Evolutionary conservation across 768 basidiomycete species (phyloP), one percentile per base, ranked within the genome.

Genomic region (Rhizopogon vinicolor): DNA sequence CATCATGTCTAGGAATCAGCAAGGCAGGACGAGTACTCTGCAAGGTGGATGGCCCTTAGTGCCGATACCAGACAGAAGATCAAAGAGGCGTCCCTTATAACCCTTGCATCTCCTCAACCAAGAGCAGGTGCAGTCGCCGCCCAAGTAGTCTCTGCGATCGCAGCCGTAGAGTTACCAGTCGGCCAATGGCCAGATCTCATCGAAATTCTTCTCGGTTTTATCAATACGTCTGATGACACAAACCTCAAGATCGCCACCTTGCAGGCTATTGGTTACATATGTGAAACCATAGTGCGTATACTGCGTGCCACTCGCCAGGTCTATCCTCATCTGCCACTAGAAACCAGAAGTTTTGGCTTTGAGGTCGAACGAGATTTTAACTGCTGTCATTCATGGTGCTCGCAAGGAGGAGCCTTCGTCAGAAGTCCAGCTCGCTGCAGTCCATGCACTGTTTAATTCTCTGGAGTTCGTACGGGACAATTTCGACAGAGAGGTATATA

Each of bases 381-480:
- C 97, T 13, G 95, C 95, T 8, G 97, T 99, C 55, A 96, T 99
- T 49, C 96, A 98, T 68, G 97, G 97, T 7, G 96, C 95, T 25
- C 83, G 96, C 50, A 96, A 95, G 72, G 97, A 98, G 60, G 97
- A 99, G 65, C 81, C 91, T 0, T 93, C 92, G 2, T 54, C 79
- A 13, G 93, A 98, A 0, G 97, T 99, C 13, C 97, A 98, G 63
- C 75, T 89, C 14, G 91, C 96, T 37, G 97, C 97, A 5, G 87
- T 98, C 66, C 86, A 88, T 67, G 93, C 97, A 0, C 75, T 99
- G 14, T 90, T 81, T 74, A 98, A 98, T 74, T 98, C 95, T 5
- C 82, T 99, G 22, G 95, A 97, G 69, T 99, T 99, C 68, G 91
- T 98, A 52, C 86, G 93, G 60, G 94, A 96, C 63, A 99, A 99